Evolutionary conservation across 306 rosid species (phyloP).

Genomic region (Gleditsia sinensis): DNA sequence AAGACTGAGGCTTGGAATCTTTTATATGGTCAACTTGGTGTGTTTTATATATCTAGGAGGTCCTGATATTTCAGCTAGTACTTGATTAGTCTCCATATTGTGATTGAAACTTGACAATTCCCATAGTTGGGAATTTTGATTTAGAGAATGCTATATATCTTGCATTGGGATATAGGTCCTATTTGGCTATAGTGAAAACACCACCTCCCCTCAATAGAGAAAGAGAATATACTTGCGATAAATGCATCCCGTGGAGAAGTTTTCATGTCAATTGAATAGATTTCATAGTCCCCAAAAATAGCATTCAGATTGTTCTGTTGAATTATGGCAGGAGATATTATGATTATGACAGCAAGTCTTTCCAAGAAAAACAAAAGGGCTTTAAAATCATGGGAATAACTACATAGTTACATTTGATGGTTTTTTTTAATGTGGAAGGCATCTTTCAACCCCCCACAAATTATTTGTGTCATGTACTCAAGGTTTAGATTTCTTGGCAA

Average conservation of each 20-base stretch:
- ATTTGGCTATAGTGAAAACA: neutral
- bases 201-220: neutral
- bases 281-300: neutral
- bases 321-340: too few species aligned
- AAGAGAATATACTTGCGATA: neutral
- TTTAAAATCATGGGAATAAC: too few species aligned
- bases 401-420: too few species aligned
- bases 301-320: neutral
- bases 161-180: neutral
- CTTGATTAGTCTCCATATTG: too few species aligned
- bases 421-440: too few species aligned
- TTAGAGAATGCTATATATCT: neutral
- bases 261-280: neutral
- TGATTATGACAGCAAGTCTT: too few species aligned
- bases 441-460: too few species aligned
- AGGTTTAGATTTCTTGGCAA: neutral
- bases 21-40: neutral
- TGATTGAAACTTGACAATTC: neutral
- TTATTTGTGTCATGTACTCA: neutral
- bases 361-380: too few species aligned
- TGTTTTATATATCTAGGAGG: neutral
- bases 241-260: neutral
- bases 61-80: neutral
- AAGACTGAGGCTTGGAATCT: neutral
- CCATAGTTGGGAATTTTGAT: neutral